Base-by-base conservation (phyloP, 2,329 filamentous ascomycete genomes). In the Magnaporthales sp. region DNA sequence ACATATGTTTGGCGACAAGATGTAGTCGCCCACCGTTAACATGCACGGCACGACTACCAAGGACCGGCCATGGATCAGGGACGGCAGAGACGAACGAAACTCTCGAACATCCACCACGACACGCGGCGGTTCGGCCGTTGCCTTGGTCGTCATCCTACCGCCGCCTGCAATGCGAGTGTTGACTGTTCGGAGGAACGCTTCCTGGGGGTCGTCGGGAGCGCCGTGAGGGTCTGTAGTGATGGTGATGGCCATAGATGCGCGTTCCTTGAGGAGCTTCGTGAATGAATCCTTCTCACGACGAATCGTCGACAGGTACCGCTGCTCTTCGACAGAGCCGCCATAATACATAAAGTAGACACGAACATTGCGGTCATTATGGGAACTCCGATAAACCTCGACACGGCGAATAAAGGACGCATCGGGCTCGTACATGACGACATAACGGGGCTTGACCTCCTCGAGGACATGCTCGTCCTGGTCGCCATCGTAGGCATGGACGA, bases 371-470 rank as follows among this genome's bases (percentile, higher is more conserved):
- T 94, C 92, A 67, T 89, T 91, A 78, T 99, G 95, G 10, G 93
- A 97, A 65, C 93, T 97, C 54, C 95, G 89, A 78, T 98, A 99
- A 1, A 98, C 93, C 75, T 99, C 95, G 24, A 99, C 90, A 51
- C 94, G 85, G 15, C 95, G 88, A 73, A 98, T 97, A 76, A 99
- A 99, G 3, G 94, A 89, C 3, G 94, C 88, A 70, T 98, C 93
- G 0, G 95, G 94, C 75, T 98, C 95, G 77, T 97, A 99, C 95
- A 99, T 98, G 79, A 99, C 91, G 68, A 99, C 92, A 77, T 97
- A 97, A 68, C 91, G 89, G 38, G 95, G 95, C 73, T 91, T 93
- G 67, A 95, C 84, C 77, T 99, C 95, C 75, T 99, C 94, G 1
- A 99, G 84, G n/a, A 98, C 85, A 75, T 96, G 92, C 75, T 98